Conservation (phyloP, 2,329 filamentous ascomycete genomes). For the Boeremia lycopersici region DNA sequence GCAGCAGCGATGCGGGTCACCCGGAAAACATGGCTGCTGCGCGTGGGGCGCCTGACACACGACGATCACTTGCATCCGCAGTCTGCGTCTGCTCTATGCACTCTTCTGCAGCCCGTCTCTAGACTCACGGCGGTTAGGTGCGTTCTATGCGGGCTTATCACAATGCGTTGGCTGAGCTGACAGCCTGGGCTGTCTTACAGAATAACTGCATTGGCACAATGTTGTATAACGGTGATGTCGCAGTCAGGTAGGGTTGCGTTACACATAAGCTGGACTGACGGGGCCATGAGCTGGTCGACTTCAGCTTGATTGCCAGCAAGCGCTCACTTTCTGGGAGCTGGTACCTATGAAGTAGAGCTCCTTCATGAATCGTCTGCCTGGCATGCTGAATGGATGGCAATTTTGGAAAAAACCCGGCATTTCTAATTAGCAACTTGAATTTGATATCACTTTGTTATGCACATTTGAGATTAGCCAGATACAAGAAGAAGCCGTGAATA, state of each 20-base stretch:
- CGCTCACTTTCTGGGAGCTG: too few relatives aligned
- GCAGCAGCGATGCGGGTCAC: conserved; percentile 12
- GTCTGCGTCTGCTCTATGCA: conserved; percentile 20
- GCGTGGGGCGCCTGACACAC: conserved; percentile 12
- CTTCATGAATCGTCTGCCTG: too few relatives aligned
- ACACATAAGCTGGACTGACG: background rate
- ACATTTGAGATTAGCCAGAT: conserved; percentile 8
- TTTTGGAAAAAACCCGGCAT: too few relatives aligned
- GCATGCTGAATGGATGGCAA: too few relatives aligned
- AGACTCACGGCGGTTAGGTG: conserved; percentile 32
- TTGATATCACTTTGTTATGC: too few relatives aligned
- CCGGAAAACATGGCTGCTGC: conserved; percentile 7
- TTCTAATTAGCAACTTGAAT: too few relatives aligned
- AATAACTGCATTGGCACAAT: background rate
- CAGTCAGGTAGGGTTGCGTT: background rate
- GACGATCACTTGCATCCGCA: conserved; percentile 26
- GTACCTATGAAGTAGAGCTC: too few relatives aligned
- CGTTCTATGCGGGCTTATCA: conserved; percentile 30
- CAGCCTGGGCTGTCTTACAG: conserved; percentile 2
- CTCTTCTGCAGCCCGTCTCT: conserved; percentile 25
- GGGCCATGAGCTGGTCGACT: background rate
- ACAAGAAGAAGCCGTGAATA: conserved; percentile 23
- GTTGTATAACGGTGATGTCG: conserved; percentile 3
- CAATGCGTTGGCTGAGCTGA: conserved; percentile 28
- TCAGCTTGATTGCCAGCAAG: too few relatives aligned